phyloP scores from a whole-genome alignment of 768 basidiomycete genomes.

The Auricularia heimuer region DNA sequence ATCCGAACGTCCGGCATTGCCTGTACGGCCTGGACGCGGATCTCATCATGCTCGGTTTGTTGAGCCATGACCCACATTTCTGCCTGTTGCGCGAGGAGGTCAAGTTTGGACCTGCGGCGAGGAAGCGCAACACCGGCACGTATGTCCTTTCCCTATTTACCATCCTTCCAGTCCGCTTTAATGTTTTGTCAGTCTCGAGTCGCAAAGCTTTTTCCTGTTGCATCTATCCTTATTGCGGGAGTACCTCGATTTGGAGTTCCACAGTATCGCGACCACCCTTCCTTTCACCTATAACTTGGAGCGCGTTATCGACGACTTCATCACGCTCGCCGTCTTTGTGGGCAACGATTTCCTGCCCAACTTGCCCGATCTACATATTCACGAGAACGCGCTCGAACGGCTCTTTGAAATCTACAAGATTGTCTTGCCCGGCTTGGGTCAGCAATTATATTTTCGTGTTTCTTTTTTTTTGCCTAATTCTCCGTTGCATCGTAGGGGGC shows the following conservation, averaged over 20 bases:
- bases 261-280: conserved; percentile 50
- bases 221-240: conserved; percentile 93
- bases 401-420: conserved; percentile 95
- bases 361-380: conserved; percentile 92
- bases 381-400: conserved; percentile 89
- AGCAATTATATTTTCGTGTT: conserved; percentile 12
- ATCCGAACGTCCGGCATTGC: conserved; percentile 95
- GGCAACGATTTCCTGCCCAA: conserved; percentile 98
- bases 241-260: conserved; percentile 94
- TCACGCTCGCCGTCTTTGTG: conserved; percentile 91
- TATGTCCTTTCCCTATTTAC: conserved; percentile 14
- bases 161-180: background rate
- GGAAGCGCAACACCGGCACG: conserved; percentile 51
- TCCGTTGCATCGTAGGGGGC: conserved; percentile 44
- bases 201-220: conserved; percentile 87
- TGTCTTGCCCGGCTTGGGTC: conserved; percentile 67
- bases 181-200: conserved; percentile 40
- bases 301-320: conserved; percentile 95
- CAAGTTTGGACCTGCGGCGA: conserved; percentile 81
- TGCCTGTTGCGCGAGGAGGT: conserved; percentile 96
- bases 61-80: conserved; percentile 98
- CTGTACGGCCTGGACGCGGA: conserved; percentile 98
- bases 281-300: conserved; percentile 85
- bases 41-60: conserved; percentile 91
- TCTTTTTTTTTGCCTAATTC: background rate